Percentiles rank a stretch among this genome's conserved stretches.
Conservation (phyloP, 2,329 filamentous ascomycete genomes). For the Cadophora malorum region DNA sequence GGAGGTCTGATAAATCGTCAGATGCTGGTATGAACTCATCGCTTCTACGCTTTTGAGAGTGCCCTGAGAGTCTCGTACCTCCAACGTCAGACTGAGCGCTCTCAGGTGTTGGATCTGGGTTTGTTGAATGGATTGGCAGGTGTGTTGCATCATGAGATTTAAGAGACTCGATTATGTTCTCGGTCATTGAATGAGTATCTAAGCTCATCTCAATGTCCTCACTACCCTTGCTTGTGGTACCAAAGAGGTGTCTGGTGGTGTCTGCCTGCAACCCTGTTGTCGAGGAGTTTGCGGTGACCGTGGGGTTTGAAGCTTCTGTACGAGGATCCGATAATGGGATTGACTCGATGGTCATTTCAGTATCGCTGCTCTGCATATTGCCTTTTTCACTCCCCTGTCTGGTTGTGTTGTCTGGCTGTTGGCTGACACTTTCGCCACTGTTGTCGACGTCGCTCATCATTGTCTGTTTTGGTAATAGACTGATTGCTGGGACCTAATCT, state of each 20-base stretch:
- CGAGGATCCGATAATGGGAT: background rate
- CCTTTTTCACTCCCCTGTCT: background rate
- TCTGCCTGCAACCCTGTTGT: background rate
- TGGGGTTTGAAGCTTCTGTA: background rate
- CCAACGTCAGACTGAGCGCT: background rate
- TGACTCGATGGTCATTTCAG: background rate
- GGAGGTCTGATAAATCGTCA: background rate
- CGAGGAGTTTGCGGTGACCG: background rate
- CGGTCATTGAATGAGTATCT: background rate
- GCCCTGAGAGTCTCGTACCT: background rate
- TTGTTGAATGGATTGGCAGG: background rate
- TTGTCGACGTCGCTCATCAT: slow-evolving; percentile 1
- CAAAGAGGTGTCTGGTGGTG: background rate
- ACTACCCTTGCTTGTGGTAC: background rate
- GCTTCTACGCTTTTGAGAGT: background rate
- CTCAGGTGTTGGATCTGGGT: background rate
- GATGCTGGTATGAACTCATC: background rate
- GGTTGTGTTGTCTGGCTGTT: background rate
- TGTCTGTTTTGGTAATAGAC: background rate
- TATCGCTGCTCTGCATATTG: background rate
- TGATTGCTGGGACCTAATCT: background rate
- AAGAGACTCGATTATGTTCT: background rate
- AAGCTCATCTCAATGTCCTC: slow-evolving; percentile 1
- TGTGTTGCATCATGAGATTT: background rate
- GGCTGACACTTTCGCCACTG: background rate